phyloP scores from a whole-genome alignment of 352 stramenopile genomes.

The Elongisporangium anandrum region DNA sequence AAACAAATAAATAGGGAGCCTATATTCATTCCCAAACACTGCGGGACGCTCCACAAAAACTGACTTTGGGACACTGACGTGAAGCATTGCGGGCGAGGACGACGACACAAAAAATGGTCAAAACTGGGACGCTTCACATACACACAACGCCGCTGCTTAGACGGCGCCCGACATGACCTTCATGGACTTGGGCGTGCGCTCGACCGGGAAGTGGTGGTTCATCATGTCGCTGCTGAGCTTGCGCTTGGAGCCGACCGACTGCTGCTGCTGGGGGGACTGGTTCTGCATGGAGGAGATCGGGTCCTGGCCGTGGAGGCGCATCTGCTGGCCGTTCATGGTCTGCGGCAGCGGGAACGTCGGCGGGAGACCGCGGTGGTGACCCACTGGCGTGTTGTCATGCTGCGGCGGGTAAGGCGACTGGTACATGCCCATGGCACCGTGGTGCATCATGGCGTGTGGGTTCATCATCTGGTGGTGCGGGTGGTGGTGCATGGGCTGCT shows the following conservation, averaged over 20 bases:
- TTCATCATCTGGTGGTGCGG: conserved; percentile 24
- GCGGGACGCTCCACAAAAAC: too few relatives aligned
- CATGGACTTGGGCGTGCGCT: conserved; percentile 31
- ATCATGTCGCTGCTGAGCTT: conserved; percentile 37
- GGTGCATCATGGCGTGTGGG: conserved; percentile 22
- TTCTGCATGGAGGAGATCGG: conserved; percentile 28
- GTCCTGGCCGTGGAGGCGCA: conserved; percentile 20
- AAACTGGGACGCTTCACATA: too few relatives aligned
- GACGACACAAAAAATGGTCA: too few relatives aligned
- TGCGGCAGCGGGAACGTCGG: conserved; percentile 48
- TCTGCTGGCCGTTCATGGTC: conserved; percentile 43
- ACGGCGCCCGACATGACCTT: conserved; percentile 28
- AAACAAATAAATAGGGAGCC: too few relatives aligned
- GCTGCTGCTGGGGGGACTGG: conserved; percentile 17
- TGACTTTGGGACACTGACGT: too few relatives aligned
- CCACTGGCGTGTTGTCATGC: conserved; percentile 7
- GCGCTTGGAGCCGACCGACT: conserved; percentile 33
- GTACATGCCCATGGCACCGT: conserved; percentile 22
- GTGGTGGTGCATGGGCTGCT: conserved; percentile 19
- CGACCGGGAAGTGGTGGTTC: conserved; percentile 24
- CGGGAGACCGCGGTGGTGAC: conserved; percentile 24
- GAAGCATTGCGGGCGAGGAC: too few relatives aligned
- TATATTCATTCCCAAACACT: too few relatives aligned
- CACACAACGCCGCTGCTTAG: too few relatives aligned
- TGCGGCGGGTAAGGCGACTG: conserved; percentile 13